Base-by-base conservation (phyloP, 1,284 basidiomycete genomes). In the Trichosporon ovoides region DNA sequence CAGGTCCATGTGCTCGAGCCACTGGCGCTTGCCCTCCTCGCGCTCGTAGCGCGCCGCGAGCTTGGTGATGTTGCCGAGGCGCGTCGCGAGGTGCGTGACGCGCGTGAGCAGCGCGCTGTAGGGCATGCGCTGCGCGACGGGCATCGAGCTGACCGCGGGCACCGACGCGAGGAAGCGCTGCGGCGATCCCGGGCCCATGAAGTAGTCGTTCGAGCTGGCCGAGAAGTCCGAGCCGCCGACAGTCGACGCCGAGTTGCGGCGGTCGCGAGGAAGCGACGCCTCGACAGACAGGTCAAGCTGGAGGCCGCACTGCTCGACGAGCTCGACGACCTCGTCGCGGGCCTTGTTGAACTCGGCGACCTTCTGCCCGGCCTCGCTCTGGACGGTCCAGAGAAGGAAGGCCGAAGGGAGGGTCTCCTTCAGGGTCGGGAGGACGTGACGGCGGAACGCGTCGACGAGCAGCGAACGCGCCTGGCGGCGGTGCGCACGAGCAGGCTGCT, bases 401-500 rank as follows among this genome's bases (percentile, higher is more conserved):
- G 70, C 70, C 1, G 63, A 53, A 14, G 75, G 73, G n/a, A 77
- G 64, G 2, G 60, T 54, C 18, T 69, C 64, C 59, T 75, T 75
- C 61, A 84, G 75, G 56, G 70, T 68, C 28, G 83, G 77, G 22
- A 89, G 70, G 28, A 90, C 83, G 69, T 85, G 82, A 19, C 81
- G 81, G 18, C 88, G 82, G 71, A 86, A 91, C 3, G 84, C 81
- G 68, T 92, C 88, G 14, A 91, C 83, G 12, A 92, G 81, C 3
- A 82, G 78, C 10, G 88, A 86, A 34, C 89, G 85, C 3, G 89
- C 89, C 58, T 83, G 82, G 52, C 82, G 80, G 31, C 88, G 83
- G 57, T 88, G 81, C 36, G 88, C 53, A 79, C 80, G 53, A 66
- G 75, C 86, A 83, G 50, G 35, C 60, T 67, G 60, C 55, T 60